Conservation (phyloP, 2,329 filamentous ascomycete species). For the Aspergillus texensis region DNA sequence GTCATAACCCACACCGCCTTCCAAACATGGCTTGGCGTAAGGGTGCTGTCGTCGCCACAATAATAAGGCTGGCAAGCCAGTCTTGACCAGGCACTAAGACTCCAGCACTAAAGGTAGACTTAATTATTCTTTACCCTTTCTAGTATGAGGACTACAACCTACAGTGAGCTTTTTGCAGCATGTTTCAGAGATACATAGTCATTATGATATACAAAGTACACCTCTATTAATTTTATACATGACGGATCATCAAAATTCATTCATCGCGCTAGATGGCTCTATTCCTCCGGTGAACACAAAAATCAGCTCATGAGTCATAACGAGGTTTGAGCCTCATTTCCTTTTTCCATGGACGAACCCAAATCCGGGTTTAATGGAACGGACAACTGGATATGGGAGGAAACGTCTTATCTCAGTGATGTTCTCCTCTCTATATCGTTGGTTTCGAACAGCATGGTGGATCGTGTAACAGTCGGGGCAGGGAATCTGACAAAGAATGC, state of each 20-base stretch:
- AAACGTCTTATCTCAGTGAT: background rate
- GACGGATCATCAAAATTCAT: conserved; percentile 3
- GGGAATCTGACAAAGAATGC: conserved; percentile 7
- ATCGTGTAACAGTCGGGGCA: conserved; percentile 1
- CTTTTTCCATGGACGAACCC: background rate
- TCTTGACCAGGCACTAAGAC: background rate
- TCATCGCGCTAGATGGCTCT: conserved; percentile 4
- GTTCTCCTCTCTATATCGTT: background rate
- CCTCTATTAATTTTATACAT: conserved; percentile 2
- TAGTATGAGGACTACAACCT: background rate
- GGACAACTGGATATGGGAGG: background rate
- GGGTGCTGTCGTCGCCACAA: background rate
- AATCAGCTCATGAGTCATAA: background rate
- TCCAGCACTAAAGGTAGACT: background rate
- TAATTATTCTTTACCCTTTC: background rate
- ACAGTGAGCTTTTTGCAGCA: background rate
- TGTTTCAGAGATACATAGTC: background rate
- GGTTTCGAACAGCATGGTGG: background rate
- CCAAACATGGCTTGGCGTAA: conserved; percentile 7
- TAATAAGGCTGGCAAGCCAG: background rate
- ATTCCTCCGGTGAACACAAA: conserved; percentile 1
- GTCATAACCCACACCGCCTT: conserved; percentile 30
- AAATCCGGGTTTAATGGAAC: background rate
- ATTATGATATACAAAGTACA: background rate
- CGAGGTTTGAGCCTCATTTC: conserved; percentile 13